Evolutionary conservation across 768 basidiomycete genomes (phyloP).

Genomic region (Mycena leptocephala): DNA sequence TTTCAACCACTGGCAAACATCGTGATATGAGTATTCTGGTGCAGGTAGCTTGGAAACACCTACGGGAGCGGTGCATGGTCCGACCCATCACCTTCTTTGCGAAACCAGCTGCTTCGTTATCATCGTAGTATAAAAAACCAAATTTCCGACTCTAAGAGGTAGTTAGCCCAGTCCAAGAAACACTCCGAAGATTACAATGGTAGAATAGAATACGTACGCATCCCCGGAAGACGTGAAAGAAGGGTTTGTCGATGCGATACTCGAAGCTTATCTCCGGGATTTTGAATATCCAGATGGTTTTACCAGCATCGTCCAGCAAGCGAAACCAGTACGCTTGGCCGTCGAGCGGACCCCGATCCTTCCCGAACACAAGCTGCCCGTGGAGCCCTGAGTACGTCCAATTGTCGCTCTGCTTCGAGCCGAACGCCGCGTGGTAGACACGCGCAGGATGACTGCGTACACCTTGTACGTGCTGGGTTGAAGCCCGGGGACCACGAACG

Average conservation of each 20-base stretch:
- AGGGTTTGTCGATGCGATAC: constrained; percentile 89
- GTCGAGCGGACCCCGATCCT: constrained; percentile 53
- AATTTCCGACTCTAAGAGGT: constrained; percentile 65
- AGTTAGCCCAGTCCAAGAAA: constrained; percentile 44
- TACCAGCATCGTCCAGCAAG: constrained; percentile 49
- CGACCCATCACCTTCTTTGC: constrained; percentile 56
- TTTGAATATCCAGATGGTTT: constrained; percentile 80
- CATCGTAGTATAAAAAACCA: constrained; percentile 68
- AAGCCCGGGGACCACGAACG: constrained; percentile 50
- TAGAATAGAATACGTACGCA: constrained; percentile 74
- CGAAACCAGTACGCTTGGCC: constrained; percentile 40
- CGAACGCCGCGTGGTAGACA: constrained; percentile 68
- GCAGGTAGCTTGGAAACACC: neutral
- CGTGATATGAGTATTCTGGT: neutral
- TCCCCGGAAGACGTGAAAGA: constrained; percentile 93
- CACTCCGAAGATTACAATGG: neutral
- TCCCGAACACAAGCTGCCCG: constrained; percentile 73
- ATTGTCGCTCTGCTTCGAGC: constrained; percentile 59
- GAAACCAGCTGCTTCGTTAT: constrained; percentile 62
- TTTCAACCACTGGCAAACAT: constrained; percentile 12
- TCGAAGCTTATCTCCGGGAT: constrained; percentile 69
- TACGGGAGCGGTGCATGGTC: constrained; percentile 44
- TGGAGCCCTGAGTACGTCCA: constrained; percentile 76
- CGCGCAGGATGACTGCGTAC: constrained; percentile 71
- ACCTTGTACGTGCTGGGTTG: constrained; percentile 60